These are phyloP conservation scores for Boletus calvinii DNA, from an alignment of 1,284 basidiomycete genomes.

Conservation along the genomic window DNA sequence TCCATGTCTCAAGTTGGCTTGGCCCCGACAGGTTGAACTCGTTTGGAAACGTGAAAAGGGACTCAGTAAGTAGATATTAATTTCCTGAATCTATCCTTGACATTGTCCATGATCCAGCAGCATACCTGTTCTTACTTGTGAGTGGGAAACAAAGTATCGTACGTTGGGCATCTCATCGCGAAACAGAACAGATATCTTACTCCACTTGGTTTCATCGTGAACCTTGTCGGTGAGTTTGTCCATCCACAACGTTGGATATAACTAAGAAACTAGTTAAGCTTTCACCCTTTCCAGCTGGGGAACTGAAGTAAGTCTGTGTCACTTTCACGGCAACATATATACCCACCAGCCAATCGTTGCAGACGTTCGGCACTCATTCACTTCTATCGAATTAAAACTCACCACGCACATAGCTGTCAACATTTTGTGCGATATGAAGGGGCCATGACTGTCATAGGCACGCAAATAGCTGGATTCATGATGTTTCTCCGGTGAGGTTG, in stretches of 20 bases:
- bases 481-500: conserved; percentile 45
- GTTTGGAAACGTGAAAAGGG: conserved; percentile 40
- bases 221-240: conserved; percentile 37
- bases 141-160: conserved; percentile 9
- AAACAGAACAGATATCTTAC: conserved; percentile 44
- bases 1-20: not conserved
- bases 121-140: conserved; percentile 41
- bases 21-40: conserved; percentile 34
- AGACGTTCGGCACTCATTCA: conserved; percentile 14
- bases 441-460: conserved; percentile 43
- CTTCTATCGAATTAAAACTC: not conserved
- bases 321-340: not conserved
- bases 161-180: not conserved
- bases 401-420: conserved; percentile 13
- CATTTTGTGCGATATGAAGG: conserved; percentile 41
- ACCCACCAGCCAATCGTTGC: not conserved
- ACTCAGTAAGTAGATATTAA: conserved; percentile 27
- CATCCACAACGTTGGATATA: not conserved
- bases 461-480: conserved; percentile 42
- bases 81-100: not conserved
- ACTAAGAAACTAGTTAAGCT: conserved; percentile 29
- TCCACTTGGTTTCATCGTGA: conserved; percentile 44
- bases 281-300: conserved; percentile 38
- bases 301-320: conserved; percentile 30
- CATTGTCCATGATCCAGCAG: conserved; percentile 24